Percentiles rank a stretch among this genome's conserved stretches.
Conservation (phyloP, 192 early-diverging fungal genomes). For the Backusella tuberculispora region DNA sequence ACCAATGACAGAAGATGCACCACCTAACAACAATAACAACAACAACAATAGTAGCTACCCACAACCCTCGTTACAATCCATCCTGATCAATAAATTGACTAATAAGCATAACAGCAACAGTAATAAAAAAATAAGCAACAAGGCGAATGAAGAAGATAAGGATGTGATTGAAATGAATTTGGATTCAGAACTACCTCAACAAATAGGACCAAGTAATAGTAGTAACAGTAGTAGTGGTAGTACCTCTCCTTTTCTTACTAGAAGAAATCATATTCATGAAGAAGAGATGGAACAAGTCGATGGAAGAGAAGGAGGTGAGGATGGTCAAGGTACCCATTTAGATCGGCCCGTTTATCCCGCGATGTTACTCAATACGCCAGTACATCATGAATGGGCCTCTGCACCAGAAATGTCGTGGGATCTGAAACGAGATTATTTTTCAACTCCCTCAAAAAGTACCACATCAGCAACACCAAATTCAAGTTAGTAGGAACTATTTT, state of each 20-base stretch:
- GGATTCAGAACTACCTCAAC: not conserved
- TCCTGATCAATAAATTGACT: conserved; percentile 25
- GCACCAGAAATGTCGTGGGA: not conserved
- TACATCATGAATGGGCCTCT: not conserved
- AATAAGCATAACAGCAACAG: conserved; percentile 13
- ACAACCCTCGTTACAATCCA: conserved; percentile 24
- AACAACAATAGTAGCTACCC: not conserved
- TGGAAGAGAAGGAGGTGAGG: not conserved
- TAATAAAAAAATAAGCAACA: not conserved
- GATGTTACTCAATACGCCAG: conserved; percentile 13
- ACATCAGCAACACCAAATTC: not conserved
- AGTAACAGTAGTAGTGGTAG: no score
- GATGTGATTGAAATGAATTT: conserved; percentile 36
- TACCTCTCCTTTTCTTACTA: not conserved
- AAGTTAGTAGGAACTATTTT: not conserved
- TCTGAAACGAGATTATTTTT: conserved; percentile 17
- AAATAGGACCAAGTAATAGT: no score
- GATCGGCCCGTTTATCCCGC: conserved; percentile 18
- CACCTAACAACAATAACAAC: not conserved
- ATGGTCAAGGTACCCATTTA: not conserved
- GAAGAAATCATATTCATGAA: not conserved
- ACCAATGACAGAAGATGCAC: not conserved
- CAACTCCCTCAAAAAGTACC: conserved; percentile 8
- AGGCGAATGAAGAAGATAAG: conserved; percentile 23
- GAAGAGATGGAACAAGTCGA: not conserved